Conservation (phyloP, 73 alveolate species). For the Paramecium sexaurelia region DNA sequence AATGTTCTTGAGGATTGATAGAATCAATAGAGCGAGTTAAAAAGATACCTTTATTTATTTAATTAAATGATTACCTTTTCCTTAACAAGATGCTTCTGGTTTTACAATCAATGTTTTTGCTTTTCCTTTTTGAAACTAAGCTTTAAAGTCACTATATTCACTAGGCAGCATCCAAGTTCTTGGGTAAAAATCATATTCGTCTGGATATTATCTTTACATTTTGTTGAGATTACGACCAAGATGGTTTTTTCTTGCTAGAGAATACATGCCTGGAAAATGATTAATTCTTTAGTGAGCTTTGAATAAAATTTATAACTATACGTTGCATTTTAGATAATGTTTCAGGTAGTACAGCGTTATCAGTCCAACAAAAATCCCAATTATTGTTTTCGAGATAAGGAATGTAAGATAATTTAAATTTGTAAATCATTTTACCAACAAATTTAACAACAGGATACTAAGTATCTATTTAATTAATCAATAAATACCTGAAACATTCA, state of each 20-base stretch:
- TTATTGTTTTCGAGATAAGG: constrained; percentile 70
- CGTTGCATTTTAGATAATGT: constrained; percentile 75
- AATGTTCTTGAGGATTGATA: constrained; percentile 76
- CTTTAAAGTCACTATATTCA: constrained; percentile 79
- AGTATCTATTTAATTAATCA: constrained; percentile 36
- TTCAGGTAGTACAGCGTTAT: constrained; percentile 71
- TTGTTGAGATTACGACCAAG: constrained; percentile 80
- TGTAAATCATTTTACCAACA: constrained; percentile 62
- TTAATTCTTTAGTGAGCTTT: constrained; percentile 77
- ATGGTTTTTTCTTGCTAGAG: constrained; percentile 82
- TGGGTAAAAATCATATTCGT: constrained; percentile 86
- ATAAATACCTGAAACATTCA: constrained; percentile 52
- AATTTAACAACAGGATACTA: constrained; percentile 70
- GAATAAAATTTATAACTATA: background rate
- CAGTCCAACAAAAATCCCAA: constrained; percentile 79
- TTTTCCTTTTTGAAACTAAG: constrained; percentile 64
- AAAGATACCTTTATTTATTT: constrained; percentile 70
- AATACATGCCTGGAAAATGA: constrained; percentile 90
- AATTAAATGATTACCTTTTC: constrained; percentile 68
- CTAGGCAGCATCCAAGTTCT: constrained; percentile 89
- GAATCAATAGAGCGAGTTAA: constrained; percentile 76
- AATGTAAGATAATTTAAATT: constrained; percentile 51
- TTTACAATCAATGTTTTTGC: constrained; percentile 80
- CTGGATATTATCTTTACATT: constrained; percentile 78
- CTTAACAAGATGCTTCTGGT: constrained; percentile 89